Percentiles rank a stretch among this genome's conserved stretches.
phyloP scores from a whole-genome alignment of 805 yeast genomes.

The Candida khao-thaluensis region DNA sequence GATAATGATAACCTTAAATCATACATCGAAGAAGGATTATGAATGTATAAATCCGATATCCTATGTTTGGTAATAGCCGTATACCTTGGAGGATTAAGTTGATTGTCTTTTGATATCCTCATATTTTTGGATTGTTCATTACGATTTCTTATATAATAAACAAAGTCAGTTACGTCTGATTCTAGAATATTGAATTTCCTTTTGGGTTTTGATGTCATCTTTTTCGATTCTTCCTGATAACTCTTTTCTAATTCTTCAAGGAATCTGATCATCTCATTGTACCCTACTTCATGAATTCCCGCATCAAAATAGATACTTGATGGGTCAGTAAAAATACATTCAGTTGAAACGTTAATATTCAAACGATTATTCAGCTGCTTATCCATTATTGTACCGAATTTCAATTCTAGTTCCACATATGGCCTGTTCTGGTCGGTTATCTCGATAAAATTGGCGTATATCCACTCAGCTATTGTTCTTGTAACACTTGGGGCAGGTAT shows the following conservation, averaged over 20 bases:
- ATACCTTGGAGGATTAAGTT: slow-evolving; percentile 61
- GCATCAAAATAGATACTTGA: slow-evolving; percentile 59
- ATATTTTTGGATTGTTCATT: slow-evolving; percentile 64
- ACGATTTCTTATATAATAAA: slow-evolving; percentile 60
- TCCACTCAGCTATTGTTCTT: slow-evolving; percentile 83
- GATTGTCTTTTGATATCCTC: slow-evolving; percentile 63
- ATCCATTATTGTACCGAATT: slow-evolving; percentile 69
- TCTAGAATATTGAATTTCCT: slow-evolving; percentile 60
- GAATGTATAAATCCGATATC: slow-evolving; percentile 68
- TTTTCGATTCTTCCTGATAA: slow-evolving; percentile 42
- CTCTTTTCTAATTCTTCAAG: slow-evolving; percentile 53
- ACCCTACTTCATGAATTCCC: slow-evolving; percentile 64
- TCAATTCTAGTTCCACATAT: slow-evolving; percentile 67
- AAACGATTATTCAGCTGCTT: slow-evolving; percentile 61
- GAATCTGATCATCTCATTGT: slow-evolving; percentile 53
- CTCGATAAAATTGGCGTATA: slow-evolving; percentile 75
- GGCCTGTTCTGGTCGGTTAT: slow-evolving; percentile 55
- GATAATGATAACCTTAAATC: slow-evolving; percentile 77
- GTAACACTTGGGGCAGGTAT: slow-evolving; percentile 80
- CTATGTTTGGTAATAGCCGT: slow-evolving; percentile 73
- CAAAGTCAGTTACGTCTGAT: slow-evolving; percentile 60
- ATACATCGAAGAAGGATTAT: slow-evolving; percentile 72
- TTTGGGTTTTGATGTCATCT: slow-evolving; percentile 29
- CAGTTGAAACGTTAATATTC: slow-evolving; percentile 65
- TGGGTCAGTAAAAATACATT: slow-evolving; percentile 58